Conservation (phyloP, 345 rosid species). For the Gossypium turneri region DNA sequence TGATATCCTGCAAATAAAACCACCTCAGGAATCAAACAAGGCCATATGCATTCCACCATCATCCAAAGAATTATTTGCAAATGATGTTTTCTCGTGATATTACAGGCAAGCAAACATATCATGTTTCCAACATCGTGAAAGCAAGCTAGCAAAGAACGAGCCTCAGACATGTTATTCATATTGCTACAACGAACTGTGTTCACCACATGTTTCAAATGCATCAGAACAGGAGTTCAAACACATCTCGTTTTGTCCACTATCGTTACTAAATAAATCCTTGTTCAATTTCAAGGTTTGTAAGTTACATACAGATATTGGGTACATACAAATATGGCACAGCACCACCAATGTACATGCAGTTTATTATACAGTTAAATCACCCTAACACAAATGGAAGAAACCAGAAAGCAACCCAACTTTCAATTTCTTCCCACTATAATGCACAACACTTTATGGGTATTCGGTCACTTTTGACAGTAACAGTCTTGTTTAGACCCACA, state of each 20-base stretch:
- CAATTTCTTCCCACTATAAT: neutral
- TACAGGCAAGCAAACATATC: neutral
- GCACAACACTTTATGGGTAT: neutral
- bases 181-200: neutral
- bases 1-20: constrained; percentile 39
- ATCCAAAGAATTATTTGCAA: constrained; percentile 3
- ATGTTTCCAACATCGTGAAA: constrained; percentile 10
- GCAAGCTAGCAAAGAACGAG: neutral
- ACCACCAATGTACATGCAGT: neutral
- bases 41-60: neutral
- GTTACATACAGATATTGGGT: neutral
- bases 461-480: neutral
- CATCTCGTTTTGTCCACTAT: neutral
- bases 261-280: neutral
- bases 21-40: constrained; percentile 1
- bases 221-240: neutral
- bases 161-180: neutral
- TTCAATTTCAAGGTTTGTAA: neutral
- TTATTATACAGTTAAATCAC: neutral
- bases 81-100: neutral
- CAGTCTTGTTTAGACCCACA: neutral
- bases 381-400: neutral
- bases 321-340: neutral
- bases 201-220: neutral
- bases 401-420: neutral